phyloP scores from a whole-genome alignment of 495 filamentous ascomycete species.

The Achaetomiella virescens region DNA sequence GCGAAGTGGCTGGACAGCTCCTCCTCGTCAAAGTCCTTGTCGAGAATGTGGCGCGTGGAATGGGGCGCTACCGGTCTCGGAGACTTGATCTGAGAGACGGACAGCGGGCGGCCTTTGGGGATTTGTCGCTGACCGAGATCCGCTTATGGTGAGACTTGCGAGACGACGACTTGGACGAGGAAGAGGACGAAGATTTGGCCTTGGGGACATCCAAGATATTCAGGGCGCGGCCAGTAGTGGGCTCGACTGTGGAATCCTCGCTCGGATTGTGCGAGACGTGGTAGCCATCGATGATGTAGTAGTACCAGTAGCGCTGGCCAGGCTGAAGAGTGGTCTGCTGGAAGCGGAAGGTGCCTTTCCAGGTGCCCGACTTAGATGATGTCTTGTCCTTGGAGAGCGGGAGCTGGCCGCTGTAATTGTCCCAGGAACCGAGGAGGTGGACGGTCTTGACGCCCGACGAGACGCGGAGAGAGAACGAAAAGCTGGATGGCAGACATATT shows the following conservation, averaged over 20 bases:
- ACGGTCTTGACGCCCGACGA: slow-evolving; percentile 96
- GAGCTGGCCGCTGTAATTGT: slow-evolving; percentile 89
- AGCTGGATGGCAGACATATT: slow-evolving; percentile 82
- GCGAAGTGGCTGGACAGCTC: slow-evolving; percentile 69
- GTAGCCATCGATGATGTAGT: slow-evolving; percentile 99
- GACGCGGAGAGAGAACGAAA: slow-evolving; percentile 85
- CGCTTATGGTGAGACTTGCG: slow-evolving; percentile 30
- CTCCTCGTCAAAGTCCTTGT: slow-evolving; percentile 64
- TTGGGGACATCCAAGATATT: slow-evolving; percentile 62
- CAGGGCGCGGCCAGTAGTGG: slow-evolving; percentile 91
- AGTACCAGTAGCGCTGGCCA: slow-evolving; percentile 97
- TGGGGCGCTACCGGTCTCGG: slow-evolving; percentile 85
- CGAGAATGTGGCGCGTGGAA: slow-evolving; percentile 76
- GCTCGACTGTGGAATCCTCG: slow-evolving; percentile 82
- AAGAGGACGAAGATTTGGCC: slow-evolving; percentile 44
- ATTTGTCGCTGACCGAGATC: slow-evolving; percentile 46
- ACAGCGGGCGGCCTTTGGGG: slow-evolving; percentile 80
- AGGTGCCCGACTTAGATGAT: slow-evolving; percentile 72
- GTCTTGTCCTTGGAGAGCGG: slow-evolving; percentile 80
- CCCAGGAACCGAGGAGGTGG: slow-evolving; percentile 96
- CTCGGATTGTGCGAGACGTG: slow-evolving; percentile 97
- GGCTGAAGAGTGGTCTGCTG: slow-evolving; percentile 75
- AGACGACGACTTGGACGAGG: slow-evolving; percentile 36
- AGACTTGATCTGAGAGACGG: slow-evolving; percentile 79
- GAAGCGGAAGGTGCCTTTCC: slow-evolving; percentile 95